phyloP scores from a whole-genome alignment of 1,139 yeast genomes.

The Waltiozyma sp. region DNA sequence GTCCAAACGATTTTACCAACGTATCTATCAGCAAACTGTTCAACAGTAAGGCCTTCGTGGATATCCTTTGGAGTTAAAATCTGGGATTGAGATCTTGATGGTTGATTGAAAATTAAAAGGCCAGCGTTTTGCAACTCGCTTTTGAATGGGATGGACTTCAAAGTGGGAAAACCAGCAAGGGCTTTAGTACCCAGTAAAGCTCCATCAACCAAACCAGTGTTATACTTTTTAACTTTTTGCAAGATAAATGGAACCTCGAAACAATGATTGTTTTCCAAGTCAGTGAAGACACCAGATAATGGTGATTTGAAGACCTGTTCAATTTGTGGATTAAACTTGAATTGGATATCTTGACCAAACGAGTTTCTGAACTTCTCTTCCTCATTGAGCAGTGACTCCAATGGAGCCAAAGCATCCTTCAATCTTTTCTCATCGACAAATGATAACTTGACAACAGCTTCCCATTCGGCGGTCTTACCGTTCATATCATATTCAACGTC shows the following conservation, averaged over 20 bases:
- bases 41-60: constrained; percentile 34
- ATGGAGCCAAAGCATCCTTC: constrained; percentile 58
- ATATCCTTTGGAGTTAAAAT: constrained; percentile 51
- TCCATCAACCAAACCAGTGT: constrained; percentile 54
- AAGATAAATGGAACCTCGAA: constrained; percentile 44
- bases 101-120: constrained; percentile 73
- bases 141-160: constrained; percentile 56
- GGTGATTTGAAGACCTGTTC: constrained; percentile 67
- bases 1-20: constrained; percentile 56
- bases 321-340: constrained; percentile 67
- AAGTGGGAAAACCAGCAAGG: constrained; percentile 85
- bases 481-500: constrained; percentile 85
- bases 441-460: constrained; percentile 90
- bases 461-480: constrained; percentile 96
- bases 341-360: constrained; percentile 59
- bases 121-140: constrained; percentile 46
- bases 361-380: constrained; percentile 68
- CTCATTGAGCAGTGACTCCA: constrained; percentile 46
- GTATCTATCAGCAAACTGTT: constrained; percentile 47
- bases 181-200: constrained; percentile 61
- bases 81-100: constrained; percentile 76
- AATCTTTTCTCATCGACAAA: constrained; percentile 82
- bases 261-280: constrained; percentile 71
- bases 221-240: constrained; percentile 36
- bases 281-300: constrained; percentile 65